A percentile compares a stretch with the other conserved stretches of the same genome.
Evolutionary conservation across 345 rosid genomes (phyloP).

Genomic region (Physaria fendleri): DNA sequence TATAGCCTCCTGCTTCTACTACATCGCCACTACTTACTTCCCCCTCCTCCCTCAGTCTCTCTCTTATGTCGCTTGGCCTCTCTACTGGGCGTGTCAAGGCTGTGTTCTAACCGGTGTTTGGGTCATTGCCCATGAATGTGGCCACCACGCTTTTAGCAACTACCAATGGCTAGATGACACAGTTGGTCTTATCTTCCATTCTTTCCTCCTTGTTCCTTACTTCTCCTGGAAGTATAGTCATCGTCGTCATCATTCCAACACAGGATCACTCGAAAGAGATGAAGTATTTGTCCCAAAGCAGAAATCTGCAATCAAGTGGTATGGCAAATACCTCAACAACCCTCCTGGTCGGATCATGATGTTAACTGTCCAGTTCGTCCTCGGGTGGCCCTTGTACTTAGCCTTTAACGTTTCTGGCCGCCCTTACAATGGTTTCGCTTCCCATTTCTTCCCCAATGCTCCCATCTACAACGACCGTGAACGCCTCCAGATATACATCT

Average conservation of each 20-base stretch:
- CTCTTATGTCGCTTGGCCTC: slow-evolving; percentile 63
- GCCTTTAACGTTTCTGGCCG: slow-evolving; percentile 79
- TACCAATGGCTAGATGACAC: slow-evolving; percentile 83
- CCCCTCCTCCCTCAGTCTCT: slow-evolving; percentile 49
- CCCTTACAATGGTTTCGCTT: slow-evolving; percentile 60
- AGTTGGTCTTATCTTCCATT: slow-evolving; percentile 79
- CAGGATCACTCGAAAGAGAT: slow-evolving; percentile 70
- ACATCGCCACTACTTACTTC: slow-evolving; percentile 50
- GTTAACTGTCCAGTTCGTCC: slow-evolving; percentile 43
- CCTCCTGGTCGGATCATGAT: slow-evolving; percentile 55
- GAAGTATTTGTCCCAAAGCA: slow-evolving; percentile 85
- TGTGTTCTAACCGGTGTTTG: slow-evolving; percentile 68
- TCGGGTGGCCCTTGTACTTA: slow-evolving; percentile 86
- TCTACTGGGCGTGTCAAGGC: slow-evolving; percentile 83
- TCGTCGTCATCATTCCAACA: slow-evolving; percentile 92
- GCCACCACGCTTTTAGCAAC: slow-evolving; percentile 94
- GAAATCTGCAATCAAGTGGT: slow-evolving; percentile 45
- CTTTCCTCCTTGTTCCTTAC: slow-evolving; percentile 77
- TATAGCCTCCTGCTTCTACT: slow-evolving; percentile 49
- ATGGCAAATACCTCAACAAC: slow-evolving; percentile 62
- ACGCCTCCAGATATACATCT: slow-evolving; percentile 60
- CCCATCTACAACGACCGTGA: slow-evolving; percentile 75
- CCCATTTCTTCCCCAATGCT: slow-evolving; percentile 68
- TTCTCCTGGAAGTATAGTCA: slow-evolving; percentile 95
- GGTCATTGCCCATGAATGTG: slow-evolving; percentile 93